Percentiles rank a stretch among this genome's conserved stretches.
phyloP scores from a whole-genome alignment of 2,329 filamentous ascomycete genomes.

The Pseudogymnoascus sp. region DNA sequence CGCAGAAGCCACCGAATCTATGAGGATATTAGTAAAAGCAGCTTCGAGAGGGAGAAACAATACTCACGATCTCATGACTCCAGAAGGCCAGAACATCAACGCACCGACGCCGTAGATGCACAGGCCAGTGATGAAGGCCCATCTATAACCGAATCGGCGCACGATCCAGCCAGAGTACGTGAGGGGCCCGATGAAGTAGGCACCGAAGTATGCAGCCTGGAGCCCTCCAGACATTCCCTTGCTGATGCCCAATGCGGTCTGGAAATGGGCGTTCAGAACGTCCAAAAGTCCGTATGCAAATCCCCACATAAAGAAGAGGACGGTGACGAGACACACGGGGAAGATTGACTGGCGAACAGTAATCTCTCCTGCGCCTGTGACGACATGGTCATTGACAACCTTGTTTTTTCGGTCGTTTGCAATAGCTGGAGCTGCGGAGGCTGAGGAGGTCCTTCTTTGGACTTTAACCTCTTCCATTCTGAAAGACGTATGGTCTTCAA shows the following conservation, averaged over 20 bases:
- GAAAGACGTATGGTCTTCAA: background rate
- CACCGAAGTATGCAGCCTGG: constrained; percentile 32
- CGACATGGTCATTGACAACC: background rate
- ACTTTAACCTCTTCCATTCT: background rate
- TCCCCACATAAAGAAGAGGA: constrained; percentile 45
- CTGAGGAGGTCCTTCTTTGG: background rate
- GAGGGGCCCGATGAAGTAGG: constrained; percentile 64
- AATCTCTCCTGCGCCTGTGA: constrained; percentile 33
- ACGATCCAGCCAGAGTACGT: constrained; percentile 57
- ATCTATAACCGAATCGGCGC: constrained; percentile 52
- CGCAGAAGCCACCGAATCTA: constrained; percentile 30
- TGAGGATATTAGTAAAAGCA: constrained; percentile 28
- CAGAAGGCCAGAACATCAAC: constrained; percentile 48
- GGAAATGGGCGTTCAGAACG: constrained; percentile 34
- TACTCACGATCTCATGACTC: constrained; percentile 39
- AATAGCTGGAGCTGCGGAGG: background rate
- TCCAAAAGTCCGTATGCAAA: constrained; percentile 36
- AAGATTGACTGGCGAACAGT: constrained; percentile 35
- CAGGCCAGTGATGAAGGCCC: constrained; percentile 58
- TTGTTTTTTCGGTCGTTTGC: background rate
- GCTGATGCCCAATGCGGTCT: constrained; percentile 30
- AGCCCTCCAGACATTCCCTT: constrained; percentile 6
- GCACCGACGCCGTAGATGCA: constrained; percentile 54
- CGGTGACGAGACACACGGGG: constrained; percentile 36
- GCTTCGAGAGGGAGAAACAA: constrained; percentile 62